phyloP scores from a whole-genome alignment of 805 yeast species.

The Schizosaccharomyces osmophilus region DNA sequence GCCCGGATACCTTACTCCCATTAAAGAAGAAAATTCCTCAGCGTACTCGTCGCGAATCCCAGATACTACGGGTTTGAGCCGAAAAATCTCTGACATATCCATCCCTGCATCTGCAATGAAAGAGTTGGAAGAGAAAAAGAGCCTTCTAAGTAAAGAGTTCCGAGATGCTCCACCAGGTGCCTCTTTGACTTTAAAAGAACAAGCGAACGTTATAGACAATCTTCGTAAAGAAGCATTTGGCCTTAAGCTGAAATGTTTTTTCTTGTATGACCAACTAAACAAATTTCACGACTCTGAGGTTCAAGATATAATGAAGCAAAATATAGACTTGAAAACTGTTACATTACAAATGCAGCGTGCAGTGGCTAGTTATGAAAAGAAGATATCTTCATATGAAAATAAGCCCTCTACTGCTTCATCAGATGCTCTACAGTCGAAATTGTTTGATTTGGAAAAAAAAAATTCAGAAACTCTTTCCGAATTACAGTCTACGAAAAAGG shows the following conservation, averaged over 20 bases:
- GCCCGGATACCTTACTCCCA: not conserved
- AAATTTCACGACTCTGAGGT: slow-evolving; percentile 9
- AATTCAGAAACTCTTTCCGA: not conserved
- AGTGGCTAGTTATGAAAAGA: slow-evolving; percentile 6
- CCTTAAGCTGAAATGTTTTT: slow-evolving; percentile 8
- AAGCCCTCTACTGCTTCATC: not conserved
- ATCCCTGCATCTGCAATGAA: slow-evolving; percentile 2
- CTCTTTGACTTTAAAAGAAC: slow-evolving; percentile 9
- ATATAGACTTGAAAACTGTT: slow-evolving; percentile 9
- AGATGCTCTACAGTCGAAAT: not conserved
- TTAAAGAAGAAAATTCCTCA: not conserved
- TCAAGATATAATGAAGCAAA: slow-evolving; percentile 8
- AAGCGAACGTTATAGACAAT: slow-evolving; percentile 9
- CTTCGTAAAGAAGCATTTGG: slow-evolving; percentile 11
- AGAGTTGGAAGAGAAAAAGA: not conserved
- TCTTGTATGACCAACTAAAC: slow-evolving; percentile 9
- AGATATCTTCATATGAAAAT: slow-evolving; percentile 6
- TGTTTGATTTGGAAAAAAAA: not conserved
- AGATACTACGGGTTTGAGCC: not conserved
- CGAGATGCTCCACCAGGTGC: not conserved
- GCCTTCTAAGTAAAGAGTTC: not conserved
- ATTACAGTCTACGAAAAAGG: not conserved
- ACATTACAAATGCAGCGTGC: slow-evolving; percentile 7
- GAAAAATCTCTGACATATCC: not conserved
- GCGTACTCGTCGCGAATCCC: not conserved